Conservation (phyloP, 768 basidiomycete species). For the Pisolithus sp. region DNA sequence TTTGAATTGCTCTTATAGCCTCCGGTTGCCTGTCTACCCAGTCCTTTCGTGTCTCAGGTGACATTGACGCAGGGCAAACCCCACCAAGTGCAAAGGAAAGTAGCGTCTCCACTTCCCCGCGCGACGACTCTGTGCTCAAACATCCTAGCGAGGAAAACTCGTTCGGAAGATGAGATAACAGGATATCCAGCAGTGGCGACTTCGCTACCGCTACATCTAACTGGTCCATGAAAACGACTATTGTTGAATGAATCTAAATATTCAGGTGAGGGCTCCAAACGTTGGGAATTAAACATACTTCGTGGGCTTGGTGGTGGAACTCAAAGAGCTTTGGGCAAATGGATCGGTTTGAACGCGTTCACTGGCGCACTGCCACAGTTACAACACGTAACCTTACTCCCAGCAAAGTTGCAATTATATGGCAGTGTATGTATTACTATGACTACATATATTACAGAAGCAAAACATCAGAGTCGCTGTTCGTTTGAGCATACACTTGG, state of each 20-base stretch:
- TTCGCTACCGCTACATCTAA: not conserved
- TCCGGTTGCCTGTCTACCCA: conserved; percentile 21
- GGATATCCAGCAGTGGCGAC: conserved; percentile 22
- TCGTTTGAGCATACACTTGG: too few relatives aligned
- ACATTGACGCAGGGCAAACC: conserved; percentile 15
- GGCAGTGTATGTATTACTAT: too few relatives aligned
- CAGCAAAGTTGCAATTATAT: too few relatives aligned
- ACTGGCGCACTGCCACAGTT: too few relatives aligned
- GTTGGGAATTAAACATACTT: conserved; percentile 23
- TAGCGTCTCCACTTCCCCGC: conserved; percentile 17
- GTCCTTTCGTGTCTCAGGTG: conserved; percentile 8
- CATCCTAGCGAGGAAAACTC: conserved; percentile 6
- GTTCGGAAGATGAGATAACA: conserved; percentile 15
- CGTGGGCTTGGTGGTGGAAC: too few relatives aligned
- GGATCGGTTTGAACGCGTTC: too few relatives aligned
- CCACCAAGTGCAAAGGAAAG: conserved; percentile 26
- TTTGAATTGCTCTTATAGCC: conserved; percentile 17
- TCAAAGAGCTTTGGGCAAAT: too few relatives aligned
- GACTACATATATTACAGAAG: too few relatives aligned
- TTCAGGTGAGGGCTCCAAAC: conserved; percentile 9
- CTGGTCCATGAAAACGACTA: not conserved
- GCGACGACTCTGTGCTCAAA: conserved; percentile 3
- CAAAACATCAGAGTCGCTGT: too few relatives aligned
- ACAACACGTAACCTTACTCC: too few relatives aligned
- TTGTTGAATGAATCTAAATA: not conserved